Evolutionary conservation across 345 rosid species (phyloP).

Genomic region (Lenwebbia sp.): DNA sequence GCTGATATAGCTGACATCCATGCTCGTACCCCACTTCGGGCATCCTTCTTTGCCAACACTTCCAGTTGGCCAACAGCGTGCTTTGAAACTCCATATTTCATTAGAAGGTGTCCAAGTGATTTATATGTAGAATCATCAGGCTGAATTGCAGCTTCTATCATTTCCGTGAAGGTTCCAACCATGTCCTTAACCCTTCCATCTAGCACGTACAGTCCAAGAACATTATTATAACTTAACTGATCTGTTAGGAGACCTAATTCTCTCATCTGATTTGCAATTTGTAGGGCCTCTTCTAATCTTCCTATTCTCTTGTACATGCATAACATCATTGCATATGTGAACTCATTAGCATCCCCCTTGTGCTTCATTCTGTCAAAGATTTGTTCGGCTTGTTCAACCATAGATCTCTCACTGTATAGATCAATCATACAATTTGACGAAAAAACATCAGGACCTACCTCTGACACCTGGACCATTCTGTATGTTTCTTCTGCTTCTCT

Average conservation of each 20-base stretch:
- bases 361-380: conserved; percentile 52
- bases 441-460: conserved; percentile 36
- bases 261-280: conserved; percentile 57
- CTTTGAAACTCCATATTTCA: conserved; percentile 64
- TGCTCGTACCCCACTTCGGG: conserved; percentile 29
- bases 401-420: conserved; percentile 59
- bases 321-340: conserved; percentile 72
- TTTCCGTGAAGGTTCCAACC: conserved; percentile 46
- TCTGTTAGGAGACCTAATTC: conserved; percentile 44
- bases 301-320: conserved; percentile 72
- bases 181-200: conserved; percentile 72
- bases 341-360: conserved; percentile 66
- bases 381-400: conserved; percentile 56
- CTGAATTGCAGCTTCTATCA: conserved; percentile 40
- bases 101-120: conserved; percentile 46
- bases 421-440: conserved; percentile 83
- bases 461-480: conserved; percentile 32
- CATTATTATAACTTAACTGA: conserved; percentile 60
- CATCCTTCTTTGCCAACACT: conserved; percentile 34
- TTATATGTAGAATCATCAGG: conserved; percentile 59
- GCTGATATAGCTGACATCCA: conserved; percentile 51
- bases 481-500: conserved; percentile 74
- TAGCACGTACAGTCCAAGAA: conserved; percentile 49
- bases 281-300: conserved; percentile 60
- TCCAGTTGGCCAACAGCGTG: conserved; percentile 44